These are phyloP conservation scores for Microstegium vimineum DNA, from an alignment of 176 grass and related monocot genomes.

Conservation along the genomic window DNA sequence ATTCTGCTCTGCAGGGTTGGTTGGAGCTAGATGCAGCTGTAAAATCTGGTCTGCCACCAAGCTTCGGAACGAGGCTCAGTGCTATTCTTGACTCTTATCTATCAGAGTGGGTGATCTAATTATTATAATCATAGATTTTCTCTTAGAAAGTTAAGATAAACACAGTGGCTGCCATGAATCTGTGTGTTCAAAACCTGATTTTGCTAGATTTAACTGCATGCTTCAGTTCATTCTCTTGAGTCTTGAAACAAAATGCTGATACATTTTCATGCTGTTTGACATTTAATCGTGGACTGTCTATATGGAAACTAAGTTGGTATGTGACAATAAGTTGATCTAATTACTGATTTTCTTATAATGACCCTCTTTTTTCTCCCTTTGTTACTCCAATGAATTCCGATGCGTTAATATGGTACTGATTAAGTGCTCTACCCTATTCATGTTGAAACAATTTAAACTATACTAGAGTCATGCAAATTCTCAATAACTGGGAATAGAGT, in stretches of 20 bases:
- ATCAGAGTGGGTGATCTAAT: slow-evolving; percentile 54
- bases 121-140: neutral
- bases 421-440: neutral
- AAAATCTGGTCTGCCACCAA: slow-evolving; percentile 48
- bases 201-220: slow-evolving; percentile 3
- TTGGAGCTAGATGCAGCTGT: slow-evolving; percentile 64
- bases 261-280: neutral
- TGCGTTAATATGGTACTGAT: neutral
- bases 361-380: neutral
- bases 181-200: neutral
- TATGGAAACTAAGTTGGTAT: neutral
- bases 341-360: neutral
- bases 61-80: slow-evolving; percentile 66
- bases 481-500: neutral
- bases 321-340: neutral
- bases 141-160: slow-evolving; percentile 4
- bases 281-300: neutral
- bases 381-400: neutral
- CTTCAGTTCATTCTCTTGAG: neutral
- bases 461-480: neutral
- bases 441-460: slow-evolving; percentile 1
- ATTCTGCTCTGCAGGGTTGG: slow-evolving; percentile 51
- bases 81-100: slow-evolving; percentile 71
- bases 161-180: neutral
- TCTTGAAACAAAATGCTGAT: neutral